A percentile compares a stretch with the other conserved stretches of the same genome.
Conservation (phyloP, 805 yeast genomes). For the Lachancea thermotolerans region DNA sequence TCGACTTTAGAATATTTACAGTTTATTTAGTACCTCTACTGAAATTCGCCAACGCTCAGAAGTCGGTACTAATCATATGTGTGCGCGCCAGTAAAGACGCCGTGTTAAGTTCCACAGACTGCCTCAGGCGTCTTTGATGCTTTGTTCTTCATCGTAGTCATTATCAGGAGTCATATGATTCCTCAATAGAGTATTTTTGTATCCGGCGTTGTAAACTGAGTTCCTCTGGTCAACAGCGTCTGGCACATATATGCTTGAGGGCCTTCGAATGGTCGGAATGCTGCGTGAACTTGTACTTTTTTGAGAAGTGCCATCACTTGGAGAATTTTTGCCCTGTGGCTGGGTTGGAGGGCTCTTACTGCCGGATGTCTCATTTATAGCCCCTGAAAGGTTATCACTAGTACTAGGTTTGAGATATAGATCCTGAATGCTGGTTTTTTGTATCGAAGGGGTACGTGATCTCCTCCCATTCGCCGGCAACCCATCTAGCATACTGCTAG, state of each 20-base stretch:
- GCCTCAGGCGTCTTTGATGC: slow-evolving; percentile 2
- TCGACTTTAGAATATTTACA: too few species aligned
- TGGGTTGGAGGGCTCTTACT: not conserved
- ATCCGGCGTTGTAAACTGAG: not conserved
- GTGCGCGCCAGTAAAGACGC: too few species aligned
- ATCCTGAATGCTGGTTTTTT: too few species aligned
- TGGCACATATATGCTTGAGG: not conserved
- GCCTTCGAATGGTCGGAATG: not conserved
- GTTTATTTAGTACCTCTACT: too few species aligned
- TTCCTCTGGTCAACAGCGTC: not conserved
- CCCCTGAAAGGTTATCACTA: too few species aligned
- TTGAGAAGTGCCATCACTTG: not conserved
- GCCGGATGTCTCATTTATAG: not conserved
- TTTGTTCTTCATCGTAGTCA: slow-evolving; percentile 13
- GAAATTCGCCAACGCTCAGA: too few species aligned
- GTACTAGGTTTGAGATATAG: too few species aligned
- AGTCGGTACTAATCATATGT: too few species aligned
- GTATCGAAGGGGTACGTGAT: too few species aligned
- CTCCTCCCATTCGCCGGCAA: too few species aligned
- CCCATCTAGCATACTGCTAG: too few species aligned
- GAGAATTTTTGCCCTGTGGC: not conserved
- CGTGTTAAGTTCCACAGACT: too few species aligned
- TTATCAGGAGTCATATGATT: slow-evolving; percentile 7
- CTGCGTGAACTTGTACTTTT: not conserved
- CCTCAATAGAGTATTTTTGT: not conserved